A percentile compares a stretch with the other conserved stretches of the same genome.
Evolutionary conservation across 2,329 filamentous ascomycete genomes (phyloP).

Genomic region (Tympanopsis confertula): DNA sequence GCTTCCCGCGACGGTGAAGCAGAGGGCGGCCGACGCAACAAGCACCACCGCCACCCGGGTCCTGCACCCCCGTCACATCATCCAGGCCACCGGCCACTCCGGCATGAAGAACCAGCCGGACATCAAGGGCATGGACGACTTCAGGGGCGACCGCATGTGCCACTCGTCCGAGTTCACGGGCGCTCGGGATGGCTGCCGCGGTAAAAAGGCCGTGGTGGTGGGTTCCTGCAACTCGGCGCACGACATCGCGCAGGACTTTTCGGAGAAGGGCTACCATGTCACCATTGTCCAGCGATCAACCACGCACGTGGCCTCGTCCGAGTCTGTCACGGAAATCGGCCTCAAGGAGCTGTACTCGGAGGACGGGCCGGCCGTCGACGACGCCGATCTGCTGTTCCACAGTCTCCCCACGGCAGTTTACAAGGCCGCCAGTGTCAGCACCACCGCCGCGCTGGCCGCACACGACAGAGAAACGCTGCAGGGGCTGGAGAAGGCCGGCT

Average conservation of each 20-base stretch:
- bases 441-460: constrained; percentile 15
- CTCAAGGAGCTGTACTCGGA: constrained; percentile 26
- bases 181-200: constrained; percentile 29
- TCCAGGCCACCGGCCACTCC: constrained; percentile 39
- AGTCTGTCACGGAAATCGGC: constrained; percentile 26
- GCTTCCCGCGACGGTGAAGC: constrained; percentile 31
- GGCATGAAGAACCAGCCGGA: constrained; percentile 35
- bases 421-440: constrained; percentile 27
- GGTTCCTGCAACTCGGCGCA: constrained; percentile 60
- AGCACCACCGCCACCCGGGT: too few relatives aligned
- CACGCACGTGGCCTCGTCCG: constrained; percentile 50
- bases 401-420: constrained; percentile 29
- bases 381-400: constrained; percentile 32
- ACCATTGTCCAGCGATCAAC: constrained; percentile 60
- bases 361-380: constrained; percentile 26
- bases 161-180: constrained; percentile 52
- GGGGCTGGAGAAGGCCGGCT: constrained; percentile 41
- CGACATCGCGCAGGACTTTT: constrained; percentile 58
- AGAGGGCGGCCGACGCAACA: too few relatives aligned
- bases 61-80: constrained; percentile 33
- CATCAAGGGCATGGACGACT: constrained; percentile 34
- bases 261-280: constrained; percentile 53
- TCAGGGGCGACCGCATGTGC: constrained; percentile 43
- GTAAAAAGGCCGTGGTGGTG: constrained; percentile 52
- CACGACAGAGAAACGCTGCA: constrained; percentile 16